Evolutionary conservation across 2,329 filamentous ascomycete genomes (phyloP), one percentile per base, ranked within the genome.

Genomic region (Pleurostoma richardsiae): DNA sequence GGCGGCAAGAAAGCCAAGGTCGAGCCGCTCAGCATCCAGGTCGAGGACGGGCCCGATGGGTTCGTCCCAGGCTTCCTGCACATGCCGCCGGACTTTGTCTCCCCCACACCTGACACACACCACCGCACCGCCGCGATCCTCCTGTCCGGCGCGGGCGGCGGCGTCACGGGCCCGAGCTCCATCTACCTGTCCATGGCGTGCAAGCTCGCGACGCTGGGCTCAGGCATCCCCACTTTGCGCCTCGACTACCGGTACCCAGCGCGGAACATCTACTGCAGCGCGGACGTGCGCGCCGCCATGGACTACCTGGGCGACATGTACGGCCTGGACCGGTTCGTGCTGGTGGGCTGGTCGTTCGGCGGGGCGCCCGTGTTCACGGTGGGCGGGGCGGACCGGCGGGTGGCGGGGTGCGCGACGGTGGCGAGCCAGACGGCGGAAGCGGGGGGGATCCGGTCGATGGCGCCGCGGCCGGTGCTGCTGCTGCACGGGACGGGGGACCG

Each of bases 341-440:
- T 71, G 10, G 58, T 70, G 2, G 69, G 69, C 41, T 72, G 68
- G 69, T 67, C 63, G 8, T 70, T 71, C 44, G 67, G 69, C 26
- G 64, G 68, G 5, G 67, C 65, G 26, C 67, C 67, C 1, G 68
- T 66, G 19, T 67, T 69, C 54, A 65, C 61, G 1, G 59, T 64
- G 10, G 67, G 29, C 54, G 68, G 4, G 56, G 65, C 27, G 47
- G 61, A 53, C n/a, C 29, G 27, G 39, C 38, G 46, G 1, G 52
- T 53, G 4, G 40, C 50, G 1, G 68, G 66, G 2, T 64, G 66
- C 28, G 68, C 67, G 3, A 68, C 66, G 2, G 54, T 71, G 1
- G 67, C 67, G 1, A 65, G 64, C 29, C 68, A 71, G 54, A 68
- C 64, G 4, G 64, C 59, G 1, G 59, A 60, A 7, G 64, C 66